Evolutionary conservation across 306 rosid genomes (phyloP), one percentile per base, ranked within the genome.

Genomic region (Pyrus communis): DNA sequence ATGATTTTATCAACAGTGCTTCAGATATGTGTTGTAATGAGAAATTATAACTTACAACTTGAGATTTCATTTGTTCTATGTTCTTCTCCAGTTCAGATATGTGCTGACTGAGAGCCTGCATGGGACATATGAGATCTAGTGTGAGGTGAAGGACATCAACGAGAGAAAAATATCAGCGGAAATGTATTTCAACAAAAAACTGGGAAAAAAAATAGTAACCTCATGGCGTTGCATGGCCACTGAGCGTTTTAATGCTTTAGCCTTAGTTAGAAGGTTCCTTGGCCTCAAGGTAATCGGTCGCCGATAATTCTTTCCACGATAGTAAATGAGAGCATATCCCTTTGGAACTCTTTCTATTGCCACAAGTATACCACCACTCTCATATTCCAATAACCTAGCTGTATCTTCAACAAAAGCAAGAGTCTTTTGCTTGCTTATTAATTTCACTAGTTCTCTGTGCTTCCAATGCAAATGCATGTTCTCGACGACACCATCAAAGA

Each of bases 391-490:
- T 70, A 95, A 81, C 83, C 92, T 88, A 76, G 97, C 97, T 15
- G 92, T 89, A 82, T 95, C 97, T 88, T 95, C 96, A 67, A 95
- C 93, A 75, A 88, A 89, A 78, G 92, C 86, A 79, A 90, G 90
- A 78, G 86, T 89, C 82, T 89, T 95, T 82, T 92, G 97, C 81
- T 89, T 95, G 74, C 97, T 81, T 58, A 95, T 90, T 76, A 95
- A 73, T 77, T 95, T 95, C 81, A 95, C 99, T 27, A 95, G 97
- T 74, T 95, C 99, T 74, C 99, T 89, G 78, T 95, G 90, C 79
- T 79, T 92, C 99, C 99, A 95, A 75, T 95, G 97, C 85, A 92
- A 82, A 85, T 92, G 99, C 99, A 95, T 95, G 83, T 92, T 95
- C 89, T 95, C 92, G 27, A 95, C 82, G 45, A 95, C 96, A 61